Base-by-base conservation (phyloP, 371 early-diverging fungal species). In the Umbelopsis sp. region DNA sequence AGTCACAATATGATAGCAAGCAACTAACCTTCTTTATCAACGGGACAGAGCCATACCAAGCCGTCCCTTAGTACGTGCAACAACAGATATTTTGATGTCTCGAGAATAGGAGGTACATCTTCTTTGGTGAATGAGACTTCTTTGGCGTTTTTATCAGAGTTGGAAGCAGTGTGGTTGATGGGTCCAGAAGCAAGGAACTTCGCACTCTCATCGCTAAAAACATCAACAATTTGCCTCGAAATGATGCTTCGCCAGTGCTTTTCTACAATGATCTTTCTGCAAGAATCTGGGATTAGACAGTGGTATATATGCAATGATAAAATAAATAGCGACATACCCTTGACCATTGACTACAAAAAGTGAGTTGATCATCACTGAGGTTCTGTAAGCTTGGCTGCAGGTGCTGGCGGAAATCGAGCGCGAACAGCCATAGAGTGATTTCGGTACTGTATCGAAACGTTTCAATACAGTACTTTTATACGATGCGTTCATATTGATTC, bases 201-300 rank as follows among this genome's bases (percentile, higher is more conserved):
- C 69, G 77, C 72, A 68, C 89, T 83, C 72, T 86, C 78, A 70
- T 89, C 84, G 75, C 86, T 82, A 79, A 90, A 87, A 71, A 87
- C 82, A 76, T 91, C 91, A 41, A 92, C 89, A 32, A 93, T 80
- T 65, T 86, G 86, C 63, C 89, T 85, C 37, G 93, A 81, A 66
- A 90, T 83, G 69, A 90, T 75, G 37, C 89, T 87, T 69, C 93
- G 86, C 93, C 93, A 96, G 73, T 94, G 94, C 72, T 94, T 94
- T 76, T 95, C 93, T 53, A 96, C 88, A 67, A 96, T 89, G 67
- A 92, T 89, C 73, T 89, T 90, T 53, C 93, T 95, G 63, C 41
- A 79, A 6, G 38, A 50, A 16, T 29, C 35, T 35, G 48, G 20
- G 1, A 45, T 48, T 48, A 48, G 16, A 57, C 18, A 16, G 6